Base-by-base conservation (phyloP, 140 eudicot genomes). In the Cichorium intybus region DNA sequence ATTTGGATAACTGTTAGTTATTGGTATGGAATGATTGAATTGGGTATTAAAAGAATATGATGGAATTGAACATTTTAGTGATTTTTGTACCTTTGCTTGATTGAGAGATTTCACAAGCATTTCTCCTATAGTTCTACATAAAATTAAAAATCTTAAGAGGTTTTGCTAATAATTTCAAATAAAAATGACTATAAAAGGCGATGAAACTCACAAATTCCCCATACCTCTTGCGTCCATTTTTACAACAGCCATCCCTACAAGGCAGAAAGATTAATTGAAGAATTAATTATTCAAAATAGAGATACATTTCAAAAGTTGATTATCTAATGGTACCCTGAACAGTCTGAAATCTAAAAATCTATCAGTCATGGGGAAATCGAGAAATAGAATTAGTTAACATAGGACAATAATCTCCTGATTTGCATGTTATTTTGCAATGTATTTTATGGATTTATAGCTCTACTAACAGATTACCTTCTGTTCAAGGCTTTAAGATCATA, bases 141-240 rank as follows among this genome's bases (percentile, higher is more conserved):
- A 24, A 39, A 17, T 45, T 2, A 18, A 31, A 60, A 67, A 18
- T 4, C n/a, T 27, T 14, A 29, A 64, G 48, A 50, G 26, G 28
- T 50, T 49, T 24, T 24, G 16, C 31, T 46, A 69, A 56, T 15
- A 24, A 39, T 5, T 12, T 64, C 2, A 12, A 11, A 10, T 12
- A 1, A 3, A 11, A 5, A 15, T 7, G 11, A 16, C 15, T 9
- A 21, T n/a, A n/a, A 17, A 11, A 16, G 12, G 26, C 23, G 56
- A 24, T n/a, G 43, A 66, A 33, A 77, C 96, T 88, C 62, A 92
- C 95, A 96, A 75, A 81, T 92, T 92, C 57, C 98, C 98, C 24
- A 95, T 84, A 31, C 98, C 98, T 31, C 93, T 82, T 43, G 85
- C 98, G 27, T 96, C 98, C 96, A 92, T 87, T 35, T 88, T 53